These are phyloP conservation scores for Berkeleyomyces rouxiae DNA, from an alignment of 2,329 filamentous ascomycete species.

Conservation along the genomic window DNA sequence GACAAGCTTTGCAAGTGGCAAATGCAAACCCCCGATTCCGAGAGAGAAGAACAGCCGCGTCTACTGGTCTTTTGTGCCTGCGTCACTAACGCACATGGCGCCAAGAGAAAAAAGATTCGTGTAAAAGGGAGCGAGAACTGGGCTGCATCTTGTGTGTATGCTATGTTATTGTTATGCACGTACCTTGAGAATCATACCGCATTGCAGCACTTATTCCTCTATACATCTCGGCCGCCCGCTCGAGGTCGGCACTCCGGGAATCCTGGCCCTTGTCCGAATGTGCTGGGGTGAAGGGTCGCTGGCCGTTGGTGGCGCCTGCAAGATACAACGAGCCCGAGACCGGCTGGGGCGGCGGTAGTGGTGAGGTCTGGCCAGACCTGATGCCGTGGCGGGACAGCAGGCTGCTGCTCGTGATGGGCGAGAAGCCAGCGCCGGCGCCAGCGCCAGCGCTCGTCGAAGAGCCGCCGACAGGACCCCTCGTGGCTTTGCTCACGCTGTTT, in stretches of 20 bases:
- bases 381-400: not conserved
- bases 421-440: not conserved
- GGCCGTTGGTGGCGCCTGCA: not conserved
- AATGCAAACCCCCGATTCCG: not conserved
- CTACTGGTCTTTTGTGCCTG: not conserved
- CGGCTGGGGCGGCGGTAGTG: not conserved
- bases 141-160: no score
- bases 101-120: constrained; percentile 16
- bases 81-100: constrained; percentile 13
- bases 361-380: not conserved
- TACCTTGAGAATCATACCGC: constrained; percentile 8
- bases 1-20: not conserved
- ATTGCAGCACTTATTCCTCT: constrained; percentile 11
- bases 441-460: not conserved
- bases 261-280: not conserved
- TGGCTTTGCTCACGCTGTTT: not conserved
- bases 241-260: not conserved
- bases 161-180: not conserved
- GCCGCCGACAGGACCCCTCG: not conserved
- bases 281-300: not conserved
- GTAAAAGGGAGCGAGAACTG: not conserved
- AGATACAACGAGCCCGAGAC: not conserved
- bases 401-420: not conserved
- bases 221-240: constrained; percentile 4
- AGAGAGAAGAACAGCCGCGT: not conserved